Conservation (phyloP, 305 asterid species). For the Striga hermonthica region DNA sequence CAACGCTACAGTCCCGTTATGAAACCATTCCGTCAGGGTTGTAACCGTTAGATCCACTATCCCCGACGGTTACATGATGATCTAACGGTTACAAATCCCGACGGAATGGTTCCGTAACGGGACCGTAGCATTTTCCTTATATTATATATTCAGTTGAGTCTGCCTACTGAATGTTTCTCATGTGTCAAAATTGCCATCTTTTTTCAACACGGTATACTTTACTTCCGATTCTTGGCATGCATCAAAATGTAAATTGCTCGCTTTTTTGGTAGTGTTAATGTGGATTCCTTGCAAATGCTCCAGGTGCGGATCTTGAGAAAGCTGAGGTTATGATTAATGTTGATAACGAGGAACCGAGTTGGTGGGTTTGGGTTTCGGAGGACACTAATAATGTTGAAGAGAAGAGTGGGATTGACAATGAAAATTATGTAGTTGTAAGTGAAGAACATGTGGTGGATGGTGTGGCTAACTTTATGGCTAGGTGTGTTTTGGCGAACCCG, state of each 20-base stretch:
- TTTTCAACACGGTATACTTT: constrained; percentile 13
- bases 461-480: constrained; percentile 85
- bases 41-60: no score
- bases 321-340: constrained; percentile 52
- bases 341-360: constrained; percentile 71
- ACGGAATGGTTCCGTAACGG: no score
- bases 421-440: constrained; percentile 65
- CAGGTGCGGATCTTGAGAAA: constrained; percentile 34
- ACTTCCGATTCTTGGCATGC: neutral
- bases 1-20: no score
- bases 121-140: no score
- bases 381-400: constrained; percentile 63
- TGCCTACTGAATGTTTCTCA: no score
- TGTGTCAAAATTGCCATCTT: constrained; percentile 4
- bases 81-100: no score
- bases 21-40: no score
- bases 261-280: neutral
- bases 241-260: no score
- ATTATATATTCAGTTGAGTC: no score
- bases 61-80: no score
- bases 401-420: constrained; percentile 69
- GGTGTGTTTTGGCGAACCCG: constrained; percentile 71
- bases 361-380: constrained; percentile 97
- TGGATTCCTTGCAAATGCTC: constrained; percentile 8
- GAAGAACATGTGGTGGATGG: constrained; percentile 89